Evolutionary conservation across 108 stramenopile genomes (phyloP).

Genomic region (Bacterosira constricta): DNA sequence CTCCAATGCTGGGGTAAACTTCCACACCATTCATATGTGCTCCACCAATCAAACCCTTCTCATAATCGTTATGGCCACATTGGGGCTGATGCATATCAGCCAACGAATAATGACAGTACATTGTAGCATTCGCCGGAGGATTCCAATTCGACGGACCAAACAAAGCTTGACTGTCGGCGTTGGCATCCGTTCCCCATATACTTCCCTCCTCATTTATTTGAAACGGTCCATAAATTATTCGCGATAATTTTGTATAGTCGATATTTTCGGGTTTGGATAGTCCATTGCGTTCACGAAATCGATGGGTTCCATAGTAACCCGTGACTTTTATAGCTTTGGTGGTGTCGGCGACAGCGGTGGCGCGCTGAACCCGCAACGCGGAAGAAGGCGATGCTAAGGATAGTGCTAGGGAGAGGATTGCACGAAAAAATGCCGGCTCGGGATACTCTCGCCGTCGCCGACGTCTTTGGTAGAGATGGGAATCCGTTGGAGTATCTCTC

Average conservation of each 20-base stretch:
- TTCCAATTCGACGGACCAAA: conserved; percentile 19
- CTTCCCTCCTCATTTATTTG: background rate
- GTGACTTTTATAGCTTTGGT: conserved; percentile 1
- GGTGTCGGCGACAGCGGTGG: background rate
- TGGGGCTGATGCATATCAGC: background rate
- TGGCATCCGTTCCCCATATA: conserved; percentile 5
- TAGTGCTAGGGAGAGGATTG: no score
- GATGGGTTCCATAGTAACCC: background rate
- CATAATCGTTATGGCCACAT: conserved; percentile 19
- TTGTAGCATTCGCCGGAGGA: conserved; percentile 2
- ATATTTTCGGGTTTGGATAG: conserved; percentile 7
- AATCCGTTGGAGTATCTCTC: no score
- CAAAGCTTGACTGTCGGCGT: conserved; percentile 10
- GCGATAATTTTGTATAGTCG: conserved; percentile 10
- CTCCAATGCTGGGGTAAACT: conserved; percentile 22
- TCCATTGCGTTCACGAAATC: conserved; percentile 4
- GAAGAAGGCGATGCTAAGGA: no score
- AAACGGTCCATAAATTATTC: conserved; percentile 16
- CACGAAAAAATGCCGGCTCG: no score
- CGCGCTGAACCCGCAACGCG: no score
- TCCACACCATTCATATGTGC: conserved; percentile 16
- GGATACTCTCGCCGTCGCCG: no score
- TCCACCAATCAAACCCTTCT: conserved; percentile 24
- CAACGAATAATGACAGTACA: conserved; percentile 3
- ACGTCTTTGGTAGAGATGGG: no score